Conservation (phyloP, 805 yeast species). For the Pichia kluyveri region DNA sequence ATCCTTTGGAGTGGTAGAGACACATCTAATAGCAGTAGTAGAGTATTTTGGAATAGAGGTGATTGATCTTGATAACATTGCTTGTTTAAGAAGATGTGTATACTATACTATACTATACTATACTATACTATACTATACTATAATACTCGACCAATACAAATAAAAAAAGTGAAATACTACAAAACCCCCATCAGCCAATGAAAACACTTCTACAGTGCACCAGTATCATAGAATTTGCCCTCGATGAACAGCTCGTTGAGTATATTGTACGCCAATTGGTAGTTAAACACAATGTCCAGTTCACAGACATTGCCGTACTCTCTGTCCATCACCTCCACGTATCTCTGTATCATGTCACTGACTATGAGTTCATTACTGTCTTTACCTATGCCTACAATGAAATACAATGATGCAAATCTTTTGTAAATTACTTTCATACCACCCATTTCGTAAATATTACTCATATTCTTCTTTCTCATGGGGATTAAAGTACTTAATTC, state of each 20-base stretch:
- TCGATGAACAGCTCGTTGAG: slow-evolving; percentile 84
- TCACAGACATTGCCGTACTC: slow-evolving; percentile 95
- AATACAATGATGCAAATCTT: slow-evolving; percentile 87
- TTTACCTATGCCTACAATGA: slow-evolving; percentile 75
- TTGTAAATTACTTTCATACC: slow-evolving; percentile 82
- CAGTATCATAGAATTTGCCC: slow-evolving; percentile 78
- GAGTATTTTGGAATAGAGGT: too few relatives aligned
- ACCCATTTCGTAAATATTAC: slow-evolving; percentile 83
- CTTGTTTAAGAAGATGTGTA: too few relatives aligned
- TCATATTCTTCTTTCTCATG: slow-evolving; percentile 86
- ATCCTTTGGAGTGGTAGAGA: slow-evolving; percentile 74
- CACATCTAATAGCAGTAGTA: slow-evolving; percentile 49
- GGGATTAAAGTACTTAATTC: slow-evolving; percentile 83
- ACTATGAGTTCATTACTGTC: slow-evolving; percentile 83
- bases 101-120: too few relatives aligned
- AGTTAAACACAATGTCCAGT: slow-evolving; percentile 91
- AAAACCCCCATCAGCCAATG: too few relatives aligned
- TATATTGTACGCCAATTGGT: slow-evolving; percentile 86
- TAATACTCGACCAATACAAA: too few relatives aligned
- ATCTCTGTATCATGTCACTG: slow-evolving; percentile 81
- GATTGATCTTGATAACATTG: too few relatives aligned
- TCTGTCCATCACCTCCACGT: slow-evolving; percentile 94
- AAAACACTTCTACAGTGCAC: slow-evolving; percentile 59
- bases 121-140: too few relatives aligned
- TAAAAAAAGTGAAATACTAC: too few relatives aligned